Conservation (phyloP, 179 eudicot species). For the Spergularia azorica region DNA sequence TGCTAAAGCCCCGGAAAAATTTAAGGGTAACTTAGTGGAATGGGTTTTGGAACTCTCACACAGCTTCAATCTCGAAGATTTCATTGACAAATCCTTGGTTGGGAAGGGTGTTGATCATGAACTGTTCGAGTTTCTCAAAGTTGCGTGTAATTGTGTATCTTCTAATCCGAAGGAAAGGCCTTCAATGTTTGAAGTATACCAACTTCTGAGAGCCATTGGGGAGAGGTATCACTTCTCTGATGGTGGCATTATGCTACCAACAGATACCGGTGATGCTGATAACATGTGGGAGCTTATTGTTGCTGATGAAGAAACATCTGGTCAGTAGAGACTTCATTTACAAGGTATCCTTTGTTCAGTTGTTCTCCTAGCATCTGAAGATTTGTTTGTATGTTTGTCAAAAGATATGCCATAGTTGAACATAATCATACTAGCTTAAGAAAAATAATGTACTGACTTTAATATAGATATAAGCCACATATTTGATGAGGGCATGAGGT, state of each 20-base stretch:
- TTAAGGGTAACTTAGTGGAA: slow-evolving; percentile 70
- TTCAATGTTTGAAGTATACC: slow-evolving; percentile 79
- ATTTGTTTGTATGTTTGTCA: too few relatives aligned
- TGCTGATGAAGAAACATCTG: slow-evolving; percentile 38
- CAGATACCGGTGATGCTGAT: slow-evolving; percentile 20
- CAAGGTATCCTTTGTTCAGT: slow-evolving; percentile 22
- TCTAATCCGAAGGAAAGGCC: slow-evolving; percentile 75
- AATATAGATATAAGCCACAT: too few relatives aligned
- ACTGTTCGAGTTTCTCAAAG: slow-evolving; percentile 63
- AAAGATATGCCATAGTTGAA: too few relatives aligned
- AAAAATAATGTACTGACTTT: too few relatives aligned
- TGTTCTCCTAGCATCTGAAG: neutral
- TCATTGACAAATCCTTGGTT: slow-evolving; percentile 49
- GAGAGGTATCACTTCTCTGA: slow-evolving; percentile 64
- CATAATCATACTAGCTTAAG: too few relatives aligned
- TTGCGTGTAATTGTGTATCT: slow-evolving; percentile 64
- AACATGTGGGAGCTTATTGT: slow-evolving; percentile 23
- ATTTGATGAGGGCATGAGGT: too few relatives aligned
- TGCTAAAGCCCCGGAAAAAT: slow-evolving; percentile 53
- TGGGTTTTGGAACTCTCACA: slow-evolving; percentile 61
- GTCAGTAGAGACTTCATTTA: slow-evolving; percentile 11
- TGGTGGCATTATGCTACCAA: slow-evolving; percentile 49
- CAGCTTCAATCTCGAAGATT: slow-evolving; percentile 43
- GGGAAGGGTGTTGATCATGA: slow-evolving; percentile 59
- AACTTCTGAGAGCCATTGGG: slow-evolving; percentile 74